phyloP scores from a whole-genome alignment of 495 filamentous ascomycete genomes.

The Penicillium ucsense region DNA sequence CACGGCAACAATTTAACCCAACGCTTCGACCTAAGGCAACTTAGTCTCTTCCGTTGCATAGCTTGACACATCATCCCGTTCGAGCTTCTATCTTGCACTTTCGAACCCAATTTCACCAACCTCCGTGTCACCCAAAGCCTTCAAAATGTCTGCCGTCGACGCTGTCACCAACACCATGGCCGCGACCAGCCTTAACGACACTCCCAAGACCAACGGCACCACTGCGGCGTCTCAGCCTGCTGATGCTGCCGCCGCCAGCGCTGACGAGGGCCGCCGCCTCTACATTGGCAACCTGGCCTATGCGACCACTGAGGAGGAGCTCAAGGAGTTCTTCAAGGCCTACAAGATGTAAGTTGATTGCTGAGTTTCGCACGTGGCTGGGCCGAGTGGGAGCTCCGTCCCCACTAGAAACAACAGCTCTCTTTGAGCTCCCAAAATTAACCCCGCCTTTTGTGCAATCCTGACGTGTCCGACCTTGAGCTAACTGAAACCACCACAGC shows the following conservation, averaged over 20 bases:
- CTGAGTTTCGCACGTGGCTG: background rate
- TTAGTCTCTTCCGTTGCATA: conserved; percentile 37
- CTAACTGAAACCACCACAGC: conserved; percentile 39
- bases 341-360: conserved; percentile 83
- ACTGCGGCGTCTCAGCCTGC: conserved; percentile 52
- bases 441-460: background rate
- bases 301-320: conserved; percentile 98
- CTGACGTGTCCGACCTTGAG: background rate
- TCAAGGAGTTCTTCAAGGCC: conserved; percentile 97
- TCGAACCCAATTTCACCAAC: conserved; percentile 8
- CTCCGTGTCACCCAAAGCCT: conserved; percentile 30
- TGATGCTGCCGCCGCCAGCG: conserved; percentile 88
- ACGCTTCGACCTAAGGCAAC: conserved; percentile 8
- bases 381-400: background rate
- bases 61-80: conserved; percentile 24
- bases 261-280: conserved; percentile 94
- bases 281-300: conserved; percentile 99
- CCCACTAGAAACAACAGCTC: too few species aligned
- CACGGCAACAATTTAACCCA: conserved; percentile 42
- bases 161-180: conserved; percentile 42
- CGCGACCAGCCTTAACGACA: conserved; percentile 36
- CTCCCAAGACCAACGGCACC: conserved; percentile 70
- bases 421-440: background rate
- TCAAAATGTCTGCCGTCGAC: conserved; percentile 52
- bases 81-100: conserved; percentile 4